phyloP scores from a whole-genome alignment of 441 rosid species.

The Populus tomentosa region DNA sequence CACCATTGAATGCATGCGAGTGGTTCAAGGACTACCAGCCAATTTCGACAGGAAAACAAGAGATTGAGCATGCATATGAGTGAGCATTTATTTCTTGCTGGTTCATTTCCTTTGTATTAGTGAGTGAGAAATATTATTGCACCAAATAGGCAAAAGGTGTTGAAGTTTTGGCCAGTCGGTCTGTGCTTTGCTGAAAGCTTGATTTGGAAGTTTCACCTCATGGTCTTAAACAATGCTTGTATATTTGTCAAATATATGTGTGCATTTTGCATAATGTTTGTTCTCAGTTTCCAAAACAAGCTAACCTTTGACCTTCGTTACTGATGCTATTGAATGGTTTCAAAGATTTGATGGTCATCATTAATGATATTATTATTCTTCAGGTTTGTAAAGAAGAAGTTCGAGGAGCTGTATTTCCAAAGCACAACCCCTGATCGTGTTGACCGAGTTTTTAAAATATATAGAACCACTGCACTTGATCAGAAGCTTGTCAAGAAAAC shows the following conservation, averaged over 20 bases:
- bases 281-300: not conserved
- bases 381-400: constrained; percentile 94
- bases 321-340: not conserved
- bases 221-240: not conserved
- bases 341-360: not conserved
- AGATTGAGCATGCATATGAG: constrained; percentile 92
- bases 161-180: not conserved
- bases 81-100: constrained; percentile 30
- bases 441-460: constrained; percentile 90
- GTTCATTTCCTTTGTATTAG: not conserved
- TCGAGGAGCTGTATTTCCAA: constrained; percentile 88
- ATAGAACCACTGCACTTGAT: constrained; percentile 89
- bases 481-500: constrained; percentile 98
- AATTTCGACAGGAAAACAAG: constrained; percentile 79
- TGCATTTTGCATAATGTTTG: not conserved
- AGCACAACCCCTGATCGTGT: constrained; percentile 83
- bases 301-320: not conserved
- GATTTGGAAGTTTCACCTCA: not conserved
- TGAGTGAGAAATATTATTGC: not conserved
- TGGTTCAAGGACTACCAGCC: constrained; percentile 97
- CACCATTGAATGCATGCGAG: constrained; percentile 72
- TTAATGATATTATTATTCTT: not conserved
- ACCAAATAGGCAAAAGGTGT: not conserved
- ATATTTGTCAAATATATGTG: not conserved
- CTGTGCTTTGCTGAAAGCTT: not conserved